Base-by-base conservation (phyloP, 441 rosid species). In the Aleurites moluccanus region DNA sequence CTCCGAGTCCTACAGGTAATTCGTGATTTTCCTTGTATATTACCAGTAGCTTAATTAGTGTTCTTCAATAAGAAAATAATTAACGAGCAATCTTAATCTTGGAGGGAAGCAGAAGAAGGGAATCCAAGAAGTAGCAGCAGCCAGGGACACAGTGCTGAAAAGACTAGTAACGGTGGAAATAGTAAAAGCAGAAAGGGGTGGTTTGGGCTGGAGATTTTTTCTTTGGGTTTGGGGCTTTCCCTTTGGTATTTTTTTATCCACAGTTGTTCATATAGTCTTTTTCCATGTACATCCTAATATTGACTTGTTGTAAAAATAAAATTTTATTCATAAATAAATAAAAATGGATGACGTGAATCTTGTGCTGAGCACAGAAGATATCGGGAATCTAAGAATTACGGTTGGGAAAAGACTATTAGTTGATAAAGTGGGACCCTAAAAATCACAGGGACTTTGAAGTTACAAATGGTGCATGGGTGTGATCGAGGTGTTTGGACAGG, bases 1-100 rank as follows among this genome's bases (percentile, higher is more conserved):
- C 81, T 74, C 82, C 80, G 14, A 64, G 64, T 71, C 62, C 69
- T 16, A 11, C 14, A 25, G 76, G 72, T 77, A 77, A 70, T 38
- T 25, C 4, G 55, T 25, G 33, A 35, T 21, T 23, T 40, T 4
- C 20, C 16, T 56, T 33, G 13, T 28, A 13, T 20, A 10, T 38
- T 38, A 38, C 40, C 6, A 38, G 0, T 38, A 38, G 40, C 6
- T 38, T 38, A 38, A 38, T 38, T 38, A 38, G 40, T 38, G 9
- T 38, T 38, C 40, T 38, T 38, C 40, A 38, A 38, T 5, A 38
- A 38, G 40, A 38, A 38, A 38, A 5, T 38, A 38, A 38, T 38
- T 42, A 2, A 21, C 28, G 21, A 27, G 18, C 7, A 35, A 30
- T 63, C 15, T 50, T 9, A 21, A 23, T 44, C 25, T 18, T 15